These are phyloP conservation scores for Fusarium sp. DNA, from an alignment of 2,329 filamentous ascomycete genomes.

Conservation along the genomic window DNA sequence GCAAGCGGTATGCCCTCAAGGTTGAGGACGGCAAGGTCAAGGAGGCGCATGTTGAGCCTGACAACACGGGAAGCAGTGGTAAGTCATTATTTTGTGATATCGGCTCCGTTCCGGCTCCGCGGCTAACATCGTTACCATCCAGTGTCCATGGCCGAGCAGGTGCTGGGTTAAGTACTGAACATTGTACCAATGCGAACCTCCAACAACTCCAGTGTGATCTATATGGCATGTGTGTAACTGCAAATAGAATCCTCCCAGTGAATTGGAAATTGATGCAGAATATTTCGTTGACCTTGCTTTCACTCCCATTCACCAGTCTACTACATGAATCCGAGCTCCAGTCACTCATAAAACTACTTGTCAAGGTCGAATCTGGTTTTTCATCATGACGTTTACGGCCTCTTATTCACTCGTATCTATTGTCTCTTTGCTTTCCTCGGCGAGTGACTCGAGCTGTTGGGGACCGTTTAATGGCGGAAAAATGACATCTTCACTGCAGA, in stretches of 20 bases:
- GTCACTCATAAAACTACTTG: neutral
- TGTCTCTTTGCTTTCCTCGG: neutral
- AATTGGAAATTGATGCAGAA: neutral
- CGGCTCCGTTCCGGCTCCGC: neutral
- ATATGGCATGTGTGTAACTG: neutral
- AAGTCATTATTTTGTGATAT: constrained; percentile 46
- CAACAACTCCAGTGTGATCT: neutral
- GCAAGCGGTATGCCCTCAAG: constrained; percentile 89
- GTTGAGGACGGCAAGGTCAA: constrained; percentile 88
- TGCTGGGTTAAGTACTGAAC: constrained; percentile 22
- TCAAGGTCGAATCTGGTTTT: neutral
- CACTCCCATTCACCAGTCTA: neutral
- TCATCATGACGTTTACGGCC: neutral
- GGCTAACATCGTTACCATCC: neutral
- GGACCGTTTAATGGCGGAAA: neutral
- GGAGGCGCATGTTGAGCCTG: constrained; percentile 84
- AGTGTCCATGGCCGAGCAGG: constrained; percentile 43
- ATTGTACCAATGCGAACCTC: neutral
- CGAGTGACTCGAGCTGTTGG: neutral
- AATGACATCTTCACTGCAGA: neutral
- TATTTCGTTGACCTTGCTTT: neutral
- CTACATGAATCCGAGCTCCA: neutral
- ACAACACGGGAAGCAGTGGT: constrained; percentile 87
- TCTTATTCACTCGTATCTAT: neutral
- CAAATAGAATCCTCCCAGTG: neutral